A percentile compares a stretch with the other conserved stretches of the same genome.
Conservation (phyloP, 169 alveolate species). For the Hepatocystis sp. region DNA sequence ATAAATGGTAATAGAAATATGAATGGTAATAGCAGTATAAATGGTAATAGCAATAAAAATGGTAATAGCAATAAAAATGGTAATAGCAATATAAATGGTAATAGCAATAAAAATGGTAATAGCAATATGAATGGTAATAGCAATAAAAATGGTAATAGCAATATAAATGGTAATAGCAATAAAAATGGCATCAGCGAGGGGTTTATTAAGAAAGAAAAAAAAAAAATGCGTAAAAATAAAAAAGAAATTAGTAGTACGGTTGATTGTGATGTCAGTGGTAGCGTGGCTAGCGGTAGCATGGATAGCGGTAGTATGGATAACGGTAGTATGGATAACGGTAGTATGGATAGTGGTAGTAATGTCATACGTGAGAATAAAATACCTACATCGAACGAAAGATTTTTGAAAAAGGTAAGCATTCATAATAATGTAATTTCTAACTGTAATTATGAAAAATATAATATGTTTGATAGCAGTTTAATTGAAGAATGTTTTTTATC, state of each 20-base stretch:
- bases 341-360: too few species aligned
- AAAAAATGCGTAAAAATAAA: slow-evolving; percentile 14
- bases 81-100: background rate
- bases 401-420: slow-evolving; percentile 3
- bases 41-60: background rate
- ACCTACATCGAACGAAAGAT: too few species aligned
- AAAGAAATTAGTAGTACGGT: too few species aligned
- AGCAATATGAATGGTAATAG: background rate
- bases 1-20: background rate
- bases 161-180: background rate
- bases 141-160: slow-evolving; percentile 4
- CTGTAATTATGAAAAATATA: slow-evolving; percentile 19
- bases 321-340: too few species aligned
- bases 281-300: too few species aligned
- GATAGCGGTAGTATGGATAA: too few species aligned
- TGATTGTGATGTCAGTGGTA: too few species aligned
- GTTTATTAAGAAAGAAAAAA: slow-evolving; percentile 13
- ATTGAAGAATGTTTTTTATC: slow-evolving; percentile 73
- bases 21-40: background rate
- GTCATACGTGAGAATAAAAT: too few species aligned
- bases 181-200: background rate
- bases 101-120: background rate
- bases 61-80: background rate
- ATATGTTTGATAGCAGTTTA: slow-evolving; percentile 25
- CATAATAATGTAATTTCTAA: slow-evolving; percentile 8